phyloP scores from a whole-genome alignment of 2,329 filamentous ascomycete genomes.

The Fusarium sp. region DNA sequence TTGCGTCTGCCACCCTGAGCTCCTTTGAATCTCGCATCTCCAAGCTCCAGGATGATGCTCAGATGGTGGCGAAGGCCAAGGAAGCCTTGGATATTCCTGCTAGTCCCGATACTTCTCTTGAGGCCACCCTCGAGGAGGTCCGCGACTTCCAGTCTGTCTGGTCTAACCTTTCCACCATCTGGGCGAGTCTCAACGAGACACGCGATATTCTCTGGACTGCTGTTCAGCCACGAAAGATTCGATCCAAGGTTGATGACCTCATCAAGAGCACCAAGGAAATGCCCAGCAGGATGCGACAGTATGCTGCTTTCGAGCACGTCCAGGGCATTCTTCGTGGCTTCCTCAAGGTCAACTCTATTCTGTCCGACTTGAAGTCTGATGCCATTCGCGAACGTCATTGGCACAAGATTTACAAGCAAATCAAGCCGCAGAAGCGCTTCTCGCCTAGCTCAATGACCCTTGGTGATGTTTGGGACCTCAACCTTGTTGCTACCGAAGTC shows the following conservation, averaged over 20 bases:
- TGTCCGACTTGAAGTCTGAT: constrained; percentile 94
- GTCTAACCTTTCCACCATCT: constrained; percentile 95
- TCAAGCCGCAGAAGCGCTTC: constrained; percentile 93
- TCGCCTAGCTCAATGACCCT: constrained; percentile 94
- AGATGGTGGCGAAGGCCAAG: constrained; percentile 96
- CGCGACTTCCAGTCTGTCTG: constrained; percentile 99
- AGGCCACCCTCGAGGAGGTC: constrained; percentile 92
- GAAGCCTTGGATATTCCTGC: constrained; percentile 93
- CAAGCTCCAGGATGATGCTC: constrained; percentile 85
- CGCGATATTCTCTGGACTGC: constrained; percentile 94
- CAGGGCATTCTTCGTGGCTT: constrained; percentile 90
- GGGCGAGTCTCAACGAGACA: constrained; percentile 94
- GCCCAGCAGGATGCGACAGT: constrained; percentile 98
- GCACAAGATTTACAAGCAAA: constrained; percentile 96
- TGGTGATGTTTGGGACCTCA: constrained; percentile 98
- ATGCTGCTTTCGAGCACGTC: constrained; percentile 99
- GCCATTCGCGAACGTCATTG: constrained; percentile 96
- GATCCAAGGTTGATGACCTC: constrained; percentile 87
- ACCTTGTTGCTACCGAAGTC: constrained; percentile 86
- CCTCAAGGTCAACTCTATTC: constrained; percentile 88
- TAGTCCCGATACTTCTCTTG: constrained; percentile 82
- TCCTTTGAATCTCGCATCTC: constrained; percentile 89
- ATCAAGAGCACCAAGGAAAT: constrained; percentile 99
- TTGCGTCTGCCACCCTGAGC: constrained; percentile 84
- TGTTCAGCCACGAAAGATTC: constrained; percentile 92